Evolutionary conservation across 257 asterid species (phyloP), one percentile per base, ranked within the genome.

Genomic region (Plantago elongata): DNA sequence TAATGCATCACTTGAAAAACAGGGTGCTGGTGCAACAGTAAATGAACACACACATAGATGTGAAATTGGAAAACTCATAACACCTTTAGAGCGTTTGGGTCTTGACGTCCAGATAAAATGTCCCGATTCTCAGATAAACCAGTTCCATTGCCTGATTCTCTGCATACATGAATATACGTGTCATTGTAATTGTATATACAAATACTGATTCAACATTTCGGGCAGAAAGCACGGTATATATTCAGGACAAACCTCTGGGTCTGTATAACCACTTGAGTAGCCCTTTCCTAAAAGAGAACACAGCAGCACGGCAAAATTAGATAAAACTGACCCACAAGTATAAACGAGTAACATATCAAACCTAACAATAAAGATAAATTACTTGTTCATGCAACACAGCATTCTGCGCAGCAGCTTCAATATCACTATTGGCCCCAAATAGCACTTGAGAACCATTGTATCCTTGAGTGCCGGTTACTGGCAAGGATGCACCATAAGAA

Each of bases 301-400:
- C 58, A 77, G 54, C 69, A 54, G 16, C n/a, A 54, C 61, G 52
- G 54, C 42, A 22, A 63, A 11, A 60, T 56, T 30, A 74, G 54
- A 72, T 45, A 67, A 72, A 45, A 40, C 16, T 45, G 9, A 54
- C 66, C 48, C 52, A 51, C 5, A 34, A 34, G 40, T 3, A 7
- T 30, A 10, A 67, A 67, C 52, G 9, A 18, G 62, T 48, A 67
- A 60, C 51, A 42, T 49, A 18, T 15, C 57, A 62, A 49, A 56
- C 51, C 69, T 14, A 51, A 30, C 15, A 5, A 27, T 50, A 18
- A 56, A 66, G 27, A 22, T 22, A 22, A 49, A 67, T 8, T 80
- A 89, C 99, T 73, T 93, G 99, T 75, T 93, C 97, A 57, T 78
- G 97, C 69, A 93, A 69, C 69, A 87, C 80, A 65, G 95, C 95